phyloP scores from a whole-genome alignment of 1,284 basidiomycete species.

The Anthracocystis walkeri region DNA sequence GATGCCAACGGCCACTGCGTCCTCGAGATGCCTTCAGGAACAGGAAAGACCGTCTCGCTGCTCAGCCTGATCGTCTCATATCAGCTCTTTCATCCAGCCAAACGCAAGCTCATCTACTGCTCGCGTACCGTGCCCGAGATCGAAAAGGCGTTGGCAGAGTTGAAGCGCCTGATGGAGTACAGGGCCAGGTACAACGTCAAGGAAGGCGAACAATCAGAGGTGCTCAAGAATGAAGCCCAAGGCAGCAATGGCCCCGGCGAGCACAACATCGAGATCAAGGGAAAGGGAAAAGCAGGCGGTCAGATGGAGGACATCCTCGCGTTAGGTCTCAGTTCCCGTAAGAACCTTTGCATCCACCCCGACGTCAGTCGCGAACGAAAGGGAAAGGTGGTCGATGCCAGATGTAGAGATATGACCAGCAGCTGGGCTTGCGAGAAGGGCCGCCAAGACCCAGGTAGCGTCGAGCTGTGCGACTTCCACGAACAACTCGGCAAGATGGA shows the following conservation, averaged over 20 bases:
- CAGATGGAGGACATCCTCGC: constrained; percentile 79
- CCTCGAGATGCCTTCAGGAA: constrained; percentile 99
- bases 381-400: constrained; percentile 94
- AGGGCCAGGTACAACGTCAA: constrained; percentile 72
- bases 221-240: constrained; percentile 74
- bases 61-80: constrained; percentile 97
- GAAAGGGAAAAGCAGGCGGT: constrained; percentile 43
- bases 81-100: constrained; percentile 91
- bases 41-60: constrained; percentile 97
- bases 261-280: constrained; percentile 42
- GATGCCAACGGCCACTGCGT: constrained; percentile 95
- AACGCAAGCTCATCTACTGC: constrained; percentile 96
- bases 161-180: constrained; percentile 94
- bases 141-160: constrained; percentile 95
- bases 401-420: constrained; percentile 94
- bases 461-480: constrained; percentile 93
- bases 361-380: constrained; percentile 97
- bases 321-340: constrained; percentile 91
- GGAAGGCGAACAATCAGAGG: constrained; percentile 75
- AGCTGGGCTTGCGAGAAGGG: constrained; percentile 86
- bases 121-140: constrained; percentile 99
- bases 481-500: constrained; percentile 87
- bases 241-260: constrained; percentile 34
- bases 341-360: constrained; percentile 96
- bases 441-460: constrained; percentile 87